These are phyloP conservation scores for Cadophora malorum DNA, from an alignment of 2,329 filamentous ascomycete genomes.

Conservation along the genomic window DNA sequence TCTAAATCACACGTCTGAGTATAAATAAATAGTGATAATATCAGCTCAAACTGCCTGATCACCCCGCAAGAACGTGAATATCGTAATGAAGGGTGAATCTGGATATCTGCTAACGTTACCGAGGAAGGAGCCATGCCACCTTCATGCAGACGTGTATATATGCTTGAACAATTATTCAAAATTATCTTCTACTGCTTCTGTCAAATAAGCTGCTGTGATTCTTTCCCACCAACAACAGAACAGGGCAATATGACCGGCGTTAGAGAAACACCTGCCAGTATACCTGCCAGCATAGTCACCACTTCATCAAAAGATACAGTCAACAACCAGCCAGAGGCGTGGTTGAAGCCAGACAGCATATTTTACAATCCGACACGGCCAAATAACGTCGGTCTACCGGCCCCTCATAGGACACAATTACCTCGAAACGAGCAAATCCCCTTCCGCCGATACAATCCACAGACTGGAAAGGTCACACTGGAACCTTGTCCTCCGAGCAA, in stretches of 20 bases:
- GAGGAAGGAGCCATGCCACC: not conserved
- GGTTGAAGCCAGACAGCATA: not conserved
- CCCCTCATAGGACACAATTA: not conserved
- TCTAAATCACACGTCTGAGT: too few relatives aligned
- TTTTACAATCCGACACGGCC: not conserved
- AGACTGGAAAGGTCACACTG: not conserved
- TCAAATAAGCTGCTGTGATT: not conserved
- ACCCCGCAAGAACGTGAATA: not conserved
- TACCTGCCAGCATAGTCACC: not conserved
- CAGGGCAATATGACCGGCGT: not conserved
- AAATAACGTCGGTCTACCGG: conserved; percentile 3
- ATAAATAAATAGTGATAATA: too few relatives aligned
- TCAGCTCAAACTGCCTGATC: too few relatives aligned
- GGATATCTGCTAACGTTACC: not conserved
- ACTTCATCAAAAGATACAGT: not conserved
- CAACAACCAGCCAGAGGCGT: not conserved
- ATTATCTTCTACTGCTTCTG: too few relatives aligned
- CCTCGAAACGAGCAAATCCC: not conserved
- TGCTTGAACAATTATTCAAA: too few relatives aligned
- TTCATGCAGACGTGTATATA: too few relatives aligned
- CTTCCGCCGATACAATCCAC: not conserved
- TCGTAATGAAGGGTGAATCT: not conserved
- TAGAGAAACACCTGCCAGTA: not conserved
- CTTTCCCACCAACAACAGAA: not conserved
- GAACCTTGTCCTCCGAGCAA: not conserved